Evolutionary conservation across 1,284 basidiomycete genomes (phyloP).

Genomic region (Ceratobasidium sp.): DNA sequence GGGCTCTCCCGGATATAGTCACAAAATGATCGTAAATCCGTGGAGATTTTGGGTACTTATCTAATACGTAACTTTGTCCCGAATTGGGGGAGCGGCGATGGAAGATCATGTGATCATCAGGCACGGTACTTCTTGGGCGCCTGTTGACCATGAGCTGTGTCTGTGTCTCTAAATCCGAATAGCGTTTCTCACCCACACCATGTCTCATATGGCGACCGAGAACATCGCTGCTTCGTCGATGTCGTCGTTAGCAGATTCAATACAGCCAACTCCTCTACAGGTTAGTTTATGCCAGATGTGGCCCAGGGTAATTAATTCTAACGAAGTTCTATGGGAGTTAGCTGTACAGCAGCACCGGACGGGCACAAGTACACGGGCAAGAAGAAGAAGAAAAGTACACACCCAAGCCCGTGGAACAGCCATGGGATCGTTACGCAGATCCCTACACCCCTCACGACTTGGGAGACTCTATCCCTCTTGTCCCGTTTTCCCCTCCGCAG

Average conservation of each 20-base stretch:
- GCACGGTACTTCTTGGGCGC: no score
- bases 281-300: background rate
- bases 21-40: no score
- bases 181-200: no score
- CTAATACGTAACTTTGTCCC: no score
- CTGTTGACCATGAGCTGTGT: no score
- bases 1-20: no score
- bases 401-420: background rate
- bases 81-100: no score
- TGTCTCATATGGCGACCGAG: background rate
- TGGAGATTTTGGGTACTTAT: no score
- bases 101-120: no score
- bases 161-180: no score
- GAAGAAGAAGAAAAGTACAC: background rate
- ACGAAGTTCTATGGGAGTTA: background rate
- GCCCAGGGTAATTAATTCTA: background rate
- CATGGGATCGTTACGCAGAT: constrained; percentile 21
- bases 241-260: background rate
- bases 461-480: constrained; percentile 27
- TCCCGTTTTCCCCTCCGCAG: background rate
- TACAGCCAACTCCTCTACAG: background rate
- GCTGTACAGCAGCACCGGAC: background rate
- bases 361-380: background rate
- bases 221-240: constrained; percentile 6
- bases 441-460: background rate